Evolutionary conservation across 805 yeast species (phyloP).

Genomic region (Barnettozyma sp.): DNA sequence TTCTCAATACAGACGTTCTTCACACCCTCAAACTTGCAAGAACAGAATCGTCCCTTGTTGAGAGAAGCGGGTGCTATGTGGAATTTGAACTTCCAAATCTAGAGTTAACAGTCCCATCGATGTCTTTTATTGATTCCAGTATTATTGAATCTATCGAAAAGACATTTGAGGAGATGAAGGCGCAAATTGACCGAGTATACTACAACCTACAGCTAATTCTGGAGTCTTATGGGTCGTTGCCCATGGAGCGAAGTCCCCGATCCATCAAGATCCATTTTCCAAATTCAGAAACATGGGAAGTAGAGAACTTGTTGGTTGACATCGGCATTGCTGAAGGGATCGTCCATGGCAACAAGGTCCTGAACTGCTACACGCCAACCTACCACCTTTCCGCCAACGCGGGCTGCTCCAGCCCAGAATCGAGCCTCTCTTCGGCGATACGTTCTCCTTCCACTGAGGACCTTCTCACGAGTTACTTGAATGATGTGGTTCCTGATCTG

Average conservation of each 20-base stretch:
- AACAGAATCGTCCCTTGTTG: constrained; percentile 26
- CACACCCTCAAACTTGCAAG: constrained; percentile 27
- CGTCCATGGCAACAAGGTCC: constrained; percentile 36
- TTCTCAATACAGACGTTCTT: constrained; percentile 1
- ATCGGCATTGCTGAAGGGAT: constrained; percentile 53
- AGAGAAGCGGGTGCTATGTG: constrained; percentile 41
- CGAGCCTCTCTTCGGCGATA: constrained; percentile 8
- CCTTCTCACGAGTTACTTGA: constrained; percentile 6
- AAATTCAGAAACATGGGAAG: constrained; percentile 52
- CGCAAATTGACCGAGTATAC: constrained; percentile 36
- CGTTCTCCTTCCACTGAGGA: constrained; percentile 1
- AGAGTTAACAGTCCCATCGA: constrained; percentile 31
- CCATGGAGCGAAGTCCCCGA: constrained; percentile 40
- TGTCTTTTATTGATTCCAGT: constrained; percentile 38
- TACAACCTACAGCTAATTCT: constrained; percentile 38
- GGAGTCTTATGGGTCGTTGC: constrained; percentile 57
- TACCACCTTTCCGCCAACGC: too few relatives aligned
- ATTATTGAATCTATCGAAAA: constrained; percentile 33
- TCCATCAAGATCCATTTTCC: constrained; percentile 61
- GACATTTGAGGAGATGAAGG: constrained; percentile 33
- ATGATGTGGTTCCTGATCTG: constrained; percentile 20
- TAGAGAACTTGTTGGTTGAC: constrained; percentile 51
- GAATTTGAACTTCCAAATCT: constrained; percentile 48
- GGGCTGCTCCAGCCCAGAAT: constrained; percentile 1
- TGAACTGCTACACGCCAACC: too few relatives aligned